phyloP scores from a whole-genome alignment of 371 early-diverging fungal genomes.

The Lichtheimia ramosa region DNA sequence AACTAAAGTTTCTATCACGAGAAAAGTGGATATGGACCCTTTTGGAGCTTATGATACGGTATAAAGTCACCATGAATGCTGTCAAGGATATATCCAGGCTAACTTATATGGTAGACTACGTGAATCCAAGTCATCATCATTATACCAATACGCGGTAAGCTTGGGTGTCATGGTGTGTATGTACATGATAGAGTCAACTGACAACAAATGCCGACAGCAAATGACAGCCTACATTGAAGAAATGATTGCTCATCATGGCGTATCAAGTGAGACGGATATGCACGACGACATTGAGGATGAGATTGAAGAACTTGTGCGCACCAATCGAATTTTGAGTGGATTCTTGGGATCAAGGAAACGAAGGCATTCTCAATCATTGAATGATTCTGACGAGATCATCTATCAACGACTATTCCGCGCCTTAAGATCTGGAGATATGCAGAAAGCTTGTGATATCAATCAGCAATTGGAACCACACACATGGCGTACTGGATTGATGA shows the following conservation, averaged over 20 bases:
- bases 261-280: constrained; percentile 5
- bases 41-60: not conserved
- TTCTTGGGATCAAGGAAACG: not conserved
- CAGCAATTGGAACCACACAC: not conserved
- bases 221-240: constrained; percentile 5
- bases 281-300: constrained; percentile 21
- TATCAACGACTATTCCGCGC: constrained; percentile 2
- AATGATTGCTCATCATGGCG: not conserved
- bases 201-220: not conserved
- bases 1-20: not conserved
- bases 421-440: constrained; percentile 2
- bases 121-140: not conserved
- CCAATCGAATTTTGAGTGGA: not conserved
- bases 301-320: not conserved
- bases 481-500: constrained; percentile 8
- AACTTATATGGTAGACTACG: not conserved
- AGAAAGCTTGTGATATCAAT: not conserved
- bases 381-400: constrained; percentile 1
- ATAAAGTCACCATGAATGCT: not conserved
- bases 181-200: not conserved
- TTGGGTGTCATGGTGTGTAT: not conserved
- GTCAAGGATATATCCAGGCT: not conserved
- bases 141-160: constrained; percentile 3
- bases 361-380: not conserved
- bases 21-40: not conserved